phyloP scores from a whole-genome alignment of 768 basidiomycete species.

The Fibroporia radiculosa region DNA sequence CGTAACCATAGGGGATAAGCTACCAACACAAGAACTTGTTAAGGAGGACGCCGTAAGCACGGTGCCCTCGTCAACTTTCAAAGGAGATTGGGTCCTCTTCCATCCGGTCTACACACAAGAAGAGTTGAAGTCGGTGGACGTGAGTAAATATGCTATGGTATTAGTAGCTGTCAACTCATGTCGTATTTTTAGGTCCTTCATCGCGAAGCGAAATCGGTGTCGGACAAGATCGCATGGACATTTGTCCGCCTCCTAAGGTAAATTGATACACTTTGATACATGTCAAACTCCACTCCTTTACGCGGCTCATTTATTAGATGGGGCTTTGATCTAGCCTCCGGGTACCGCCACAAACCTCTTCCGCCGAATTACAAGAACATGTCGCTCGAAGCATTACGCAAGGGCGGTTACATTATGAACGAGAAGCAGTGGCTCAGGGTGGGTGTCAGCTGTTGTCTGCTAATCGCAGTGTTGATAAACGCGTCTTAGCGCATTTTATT shows the following conservation, averaged over 20 bases:
- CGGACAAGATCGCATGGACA: conserved; percentile 65
- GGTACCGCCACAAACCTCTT: conserved; percentile 72
- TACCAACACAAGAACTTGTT: neutral
- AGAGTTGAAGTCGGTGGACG: conserved; percentile 69
- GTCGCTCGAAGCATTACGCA: conserved; percentile 65
- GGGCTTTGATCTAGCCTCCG: conserved; percentile 77
- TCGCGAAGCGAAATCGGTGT: conserved; percentile 49
- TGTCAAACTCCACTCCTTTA: neutral
- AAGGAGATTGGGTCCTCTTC: conserved; percentile 85
- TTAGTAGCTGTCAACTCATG: neutral
- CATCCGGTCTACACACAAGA: conserved; percentile 83
- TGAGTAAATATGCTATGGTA: conserved; percentile 20
- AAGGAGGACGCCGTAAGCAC: too few relatives aligned
- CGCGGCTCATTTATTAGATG: conserved; percentile 28
- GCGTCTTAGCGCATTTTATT: conserved; percentile 44
- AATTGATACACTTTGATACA: conserved; percentile 6
- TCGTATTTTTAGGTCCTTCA: conserved; percentile 52
- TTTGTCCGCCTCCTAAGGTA: conserved; percentile 53
- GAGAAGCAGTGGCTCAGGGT: conserved; percentile 74
- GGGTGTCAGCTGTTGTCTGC: conserved; percentile 19
- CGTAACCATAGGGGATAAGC: conserved; percentile 1
- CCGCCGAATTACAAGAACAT: conserved; percentile 50
- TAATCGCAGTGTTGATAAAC: neutral
- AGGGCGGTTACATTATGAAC: conserved; percentile 65
- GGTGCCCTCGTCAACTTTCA: too few relatives aligned